Conservation (phyloP, 169 alveolate species). For the Plasmodium blacklocki region DNA sequence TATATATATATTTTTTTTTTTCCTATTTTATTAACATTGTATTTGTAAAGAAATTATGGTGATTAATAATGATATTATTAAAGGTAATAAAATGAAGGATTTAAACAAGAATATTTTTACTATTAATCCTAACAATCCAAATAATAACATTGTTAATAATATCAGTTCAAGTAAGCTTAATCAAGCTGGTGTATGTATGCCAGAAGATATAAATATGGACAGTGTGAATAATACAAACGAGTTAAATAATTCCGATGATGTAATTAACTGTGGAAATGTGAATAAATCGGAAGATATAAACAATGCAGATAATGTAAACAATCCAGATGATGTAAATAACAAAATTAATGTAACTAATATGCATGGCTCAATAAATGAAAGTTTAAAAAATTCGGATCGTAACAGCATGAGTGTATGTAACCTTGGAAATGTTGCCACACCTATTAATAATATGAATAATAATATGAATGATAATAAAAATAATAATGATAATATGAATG, state of each 20-base stretch:
- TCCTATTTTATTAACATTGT: background rate
- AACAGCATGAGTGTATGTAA: background rate
- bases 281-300: no score
- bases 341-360: no score
- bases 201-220: background rate
- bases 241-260: background rate
- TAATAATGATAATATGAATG: background rate
- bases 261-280: background rate
- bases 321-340: no score
- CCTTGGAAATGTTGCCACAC: background rate
- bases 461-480: background rate
- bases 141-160: background rate
- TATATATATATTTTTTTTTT: background rate
- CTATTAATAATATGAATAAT: background rate
- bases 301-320: no score
- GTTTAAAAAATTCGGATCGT: background rate
- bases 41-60: slow-evolving; percentile 28
- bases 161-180: background rate
- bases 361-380: background rate
- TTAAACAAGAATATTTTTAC: background rate
- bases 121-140: background rate
- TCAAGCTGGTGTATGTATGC: background rate
- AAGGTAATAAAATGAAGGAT: slow-evolving; percentile 37
- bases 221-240: background rate
- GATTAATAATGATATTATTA: slow-evolving; percentile 34